Percentiles rank a stretch among this genome's conserved stretches.
Evolutionary conservation across 2,329 filamentous ascomycete species (phyloP).

Genomic region (Ophiostoma sp.): DNA sequence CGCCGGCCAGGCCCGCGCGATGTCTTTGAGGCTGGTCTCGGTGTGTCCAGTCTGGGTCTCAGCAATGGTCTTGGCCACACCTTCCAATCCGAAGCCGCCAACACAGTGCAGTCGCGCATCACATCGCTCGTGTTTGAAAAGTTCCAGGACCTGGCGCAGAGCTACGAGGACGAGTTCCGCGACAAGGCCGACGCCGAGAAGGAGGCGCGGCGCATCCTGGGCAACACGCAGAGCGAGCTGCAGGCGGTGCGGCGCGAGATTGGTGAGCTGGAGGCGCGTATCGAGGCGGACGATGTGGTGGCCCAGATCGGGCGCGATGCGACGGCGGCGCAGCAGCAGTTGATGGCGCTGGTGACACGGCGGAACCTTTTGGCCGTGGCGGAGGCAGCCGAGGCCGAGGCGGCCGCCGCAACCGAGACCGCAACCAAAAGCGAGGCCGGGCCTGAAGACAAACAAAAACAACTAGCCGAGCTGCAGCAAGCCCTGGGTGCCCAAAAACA

Average conservation of each 20-base stretch:
- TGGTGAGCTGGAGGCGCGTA: slow-evolving; percentile 49
- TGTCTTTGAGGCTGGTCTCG: slow-evolving; percentile 39
- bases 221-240: slow-evolving; percentile 64
- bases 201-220: slow-evolving; percentile 61
- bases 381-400: slow-evolving; percentile 47
- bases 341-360: slow-evolving; percentile 37
- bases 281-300: slow-evolving; percentile 52
- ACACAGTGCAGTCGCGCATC: slow-evolving; percentile 63
- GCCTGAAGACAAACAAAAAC: no score
- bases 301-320: slow-evolving; percentile 48
- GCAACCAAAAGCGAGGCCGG: not conserved
- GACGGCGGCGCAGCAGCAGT: slow-evolving; percentile 40
- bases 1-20: slow-evolving; percentile 51
- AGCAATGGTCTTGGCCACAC: slow-evolving; percentile 25
- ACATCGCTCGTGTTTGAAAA: slow-evolving; percentile 65
- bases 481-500: slow-evolving; percentile 56
- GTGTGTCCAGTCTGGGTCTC: not conserved
- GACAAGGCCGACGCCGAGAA: slow-evolving; percentile 67
- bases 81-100: slow-evolving; percentile 61
- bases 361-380: slow-evolving; percentile 52
- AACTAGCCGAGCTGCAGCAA: slow-evolving; percentile 43
- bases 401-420: not conserved
- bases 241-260: slow-evolving; percentile 56
- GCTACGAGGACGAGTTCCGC: slow-evolving; percentile 68
- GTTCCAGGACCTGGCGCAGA: slow-evolving; percentile 62